Conservation (phyloP, 441 rosid genomes). For the Croton laevigatus region DNA sequence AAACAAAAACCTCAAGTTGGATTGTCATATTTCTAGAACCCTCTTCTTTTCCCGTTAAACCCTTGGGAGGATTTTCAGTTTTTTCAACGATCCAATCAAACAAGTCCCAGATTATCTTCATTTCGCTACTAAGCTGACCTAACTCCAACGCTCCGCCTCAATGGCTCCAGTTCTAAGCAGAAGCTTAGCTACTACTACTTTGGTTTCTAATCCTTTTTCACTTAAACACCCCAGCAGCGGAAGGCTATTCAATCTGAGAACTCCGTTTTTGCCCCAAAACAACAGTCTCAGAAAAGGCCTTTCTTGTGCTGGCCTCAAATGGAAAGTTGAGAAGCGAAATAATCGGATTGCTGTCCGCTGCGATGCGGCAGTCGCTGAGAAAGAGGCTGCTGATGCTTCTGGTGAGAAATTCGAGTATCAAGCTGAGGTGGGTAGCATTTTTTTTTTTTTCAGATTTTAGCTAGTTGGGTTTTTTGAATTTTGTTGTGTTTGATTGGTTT, state of each 20-base stretch:
- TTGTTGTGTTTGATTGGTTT: slow-evolving; percentile 12
- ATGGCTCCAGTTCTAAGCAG: slow-evolving; percentile 87
- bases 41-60: slow-evolving; percentile 41
- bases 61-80: slow-evolving; percentile 37
- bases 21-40: slow-evolving; percentile 47
- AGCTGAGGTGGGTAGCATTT: slow-evolving; percentile 75
- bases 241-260: slow-evolving; percentile 35
- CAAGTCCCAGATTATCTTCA: background rate
- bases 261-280: slow-evolving; percentile 43
- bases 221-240: slow-evolving; percentile 24
- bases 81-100: background rate
- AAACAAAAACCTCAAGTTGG: slow-evolving; percentile 1
- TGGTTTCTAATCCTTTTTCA: slow-evolving; percentile 46
- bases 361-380: slow-evolving; percentile 82
- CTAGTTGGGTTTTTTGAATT: background rate
- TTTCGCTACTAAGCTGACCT: background rate
- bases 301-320: slow-evolving; percentile 48
- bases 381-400: slow-evolving; percentile 63
- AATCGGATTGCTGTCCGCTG: slow-evolving; percentile 52
- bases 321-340: slow-evolving; percentile 53
- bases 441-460: background rate
- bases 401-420: slow-evolving; percentile 96
- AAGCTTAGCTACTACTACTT: slow-evolving; percentile 51
- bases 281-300: slow-evolving; percentile 39
- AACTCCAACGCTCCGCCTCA: background rate